phyloP scores from a whole-genome alignment of 768 basidiomycete species.

The Pisolithus sp. region DNA sequence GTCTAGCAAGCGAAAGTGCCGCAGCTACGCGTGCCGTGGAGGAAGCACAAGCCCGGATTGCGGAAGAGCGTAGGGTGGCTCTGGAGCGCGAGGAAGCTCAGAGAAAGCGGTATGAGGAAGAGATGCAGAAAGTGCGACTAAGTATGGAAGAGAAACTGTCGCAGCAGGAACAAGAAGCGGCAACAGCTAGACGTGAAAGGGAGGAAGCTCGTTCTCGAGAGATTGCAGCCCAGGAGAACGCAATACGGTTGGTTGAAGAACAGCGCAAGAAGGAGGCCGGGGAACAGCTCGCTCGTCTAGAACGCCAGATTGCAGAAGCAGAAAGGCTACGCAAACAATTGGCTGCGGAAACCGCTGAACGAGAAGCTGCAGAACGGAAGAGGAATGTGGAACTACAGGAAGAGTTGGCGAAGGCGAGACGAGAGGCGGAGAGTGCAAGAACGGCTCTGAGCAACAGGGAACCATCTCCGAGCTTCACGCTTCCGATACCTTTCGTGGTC shows the following conservation, averaged over 20 bases:
- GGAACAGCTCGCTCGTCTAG: constrained; percentile 20
- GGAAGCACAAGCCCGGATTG: constrained; percentile 15
- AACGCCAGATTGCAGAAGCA: constrained; percentile 20
- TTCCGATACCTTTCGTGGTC: constrained; percentile 30
- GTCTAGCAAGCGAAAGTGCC: constrained; percentile 18
- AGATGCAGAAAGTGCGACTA: constrained; percentile 18
- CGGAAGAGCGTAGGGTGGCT: constrained; percentile 23
- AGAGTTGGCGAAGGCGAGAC: constrained; percentile 23
- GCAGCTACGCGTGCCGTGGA: constrained; percentile 12
- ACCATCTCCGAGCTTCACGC: constrained; percentile 20
- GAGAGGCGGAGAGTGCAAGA: constrained; percentile 20
- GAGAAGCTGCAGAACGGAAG: constrained; percentile 21
- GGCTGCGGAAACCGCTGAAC: constrained; percentile 23
- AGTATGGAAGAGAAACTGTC: constrained; percentile 16
- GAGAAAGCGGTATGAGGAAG: constrained; percentile 21
- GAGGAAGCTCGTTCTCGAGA: constrained; percentile 21
- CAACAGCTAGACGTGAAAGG: constrained; percentile 23
- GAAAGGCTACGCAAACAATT: constrained; percentile 23
- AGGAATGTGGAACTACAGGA: constrained; percentile 24
- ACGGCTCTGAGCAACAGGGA: constrained; percentile 24
- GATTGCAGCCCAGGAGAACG: constrained; percentile 25
- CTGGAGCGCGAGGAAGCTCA: constrained; percentile 19
- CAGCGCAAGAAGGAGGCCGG: constrained; percentile 23
- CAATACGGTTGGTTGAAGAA: constrained; percentile 24
- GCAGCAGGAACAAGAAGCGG: constrained; percentile 17